phyloP scores from a whole-genome alignment of 805 yeast genomes.

The Saccharomycopsis malanga region DNA sequence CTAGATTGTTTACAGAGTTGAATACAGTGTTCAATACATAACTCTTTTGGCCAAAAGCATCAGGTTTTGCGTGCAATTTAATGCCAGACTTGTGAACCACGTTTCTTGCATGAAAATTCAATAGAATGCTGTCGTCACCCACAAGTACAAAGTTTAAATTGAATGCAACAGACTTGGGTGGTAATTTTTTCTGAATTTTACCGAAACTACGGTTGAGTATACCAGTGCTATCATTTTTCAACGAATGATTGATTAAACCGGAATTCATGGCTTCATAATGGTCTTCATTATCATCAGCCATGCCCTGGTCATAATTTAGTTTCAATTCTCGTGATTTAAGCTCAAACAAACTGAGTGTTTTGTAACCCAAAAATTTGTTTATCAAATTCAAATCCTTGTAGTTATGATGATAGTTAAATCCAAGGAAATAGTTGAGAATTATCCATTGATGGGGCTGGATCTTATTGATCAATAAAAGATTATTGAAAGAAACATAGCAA shows the following conservation, averaged over 20 bases:
- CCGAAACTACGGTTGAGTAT: slow-evolving; percentile 14
- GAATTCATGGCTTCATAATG: slow-evolving; percentile 21
- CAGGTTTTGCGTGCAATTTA: not conserved
- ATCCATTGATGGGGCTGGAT: slow-evolving; percentile 46
- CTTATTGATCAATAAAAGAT: slow-evolving; percentile 34
- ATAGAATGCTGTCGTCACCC: slow-evolving; percentile 19
- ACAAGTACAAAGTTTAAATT: slow-evolving; percentile 15
- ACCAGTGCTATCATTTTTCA: slow-evolving; percentile 7
- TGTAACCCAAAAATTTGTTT: slow-evolving; percentile 34
- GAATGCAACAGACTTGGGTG: slow-evolving; percentile 2
- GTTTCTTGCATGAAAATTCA: slow-evolving; percentile 25
- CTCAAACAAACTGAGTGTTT: slow-evolving; percentile 32
- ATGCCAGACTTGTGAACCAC: slow-evolving; percentile 4
- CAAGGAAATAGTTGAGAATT: slow-evolving; percentile 38
- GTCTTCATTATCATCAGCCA: slow-evolving; percentile 13
- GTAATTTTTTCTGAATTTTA: slow-evolving; percentile 12
- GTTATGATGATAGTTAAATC: slow-evolving; percentile 43
- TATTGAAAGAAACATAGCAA: slow-evolving; percentile 26
- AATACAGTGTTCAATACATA: slow-evolving; percentile 19
- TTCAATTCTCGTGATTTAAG: slow-evolving; percentile 27
- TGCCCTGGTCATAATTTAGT: slow-evolving; percentile 20
- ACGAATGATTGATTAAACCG: slow-evolving; percentile 22
- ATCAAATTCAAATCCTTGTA: slow-evolving; percentile 34
- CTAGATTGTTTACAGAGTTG: slow-evolving; percentile 16
- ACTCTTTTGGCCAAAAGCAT: not conserved